Evolutionary conservation across 495 filamentous ascomycete species (phyloP), one percentile per base, ranked within the genome.

Genomic region (Talaromyces adpressus): DNA sequence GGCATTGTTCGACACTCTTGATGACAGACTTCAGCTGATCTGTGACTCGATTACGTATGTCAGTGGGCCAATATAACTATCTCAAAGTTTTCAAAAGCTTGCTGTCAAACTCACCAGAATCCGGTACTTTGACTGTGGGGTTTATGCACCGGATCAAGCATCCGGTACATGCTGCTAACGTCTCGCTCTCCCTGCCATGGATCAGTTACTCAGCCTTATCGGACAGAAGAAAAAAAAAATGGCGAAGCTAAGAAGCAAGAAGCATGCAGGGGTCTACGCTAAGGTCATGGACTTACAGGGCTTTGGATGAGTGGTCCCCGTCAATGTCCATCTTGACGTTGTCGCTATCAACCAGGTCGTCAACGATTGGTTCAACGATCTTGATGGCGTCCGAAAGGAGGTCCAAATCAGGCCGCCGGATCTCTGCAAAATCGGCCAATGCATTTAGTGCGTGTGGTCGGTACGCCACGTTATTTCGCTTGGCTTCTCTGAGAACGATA

Each of bases 401-500:
- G 67, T 92, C 82, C 23, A 89, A 68, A 69, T 89, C 85, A 20
- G 79, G 79, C 62, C 87, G 82, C 63, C 87, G 82, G 41, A 80
- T 83, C 39, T 80, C 81, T 9, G 84, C 82, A 65, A 93, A 88
- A 59, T 86, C 81, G 63, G 90, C 92, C 11, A 98, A 77, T 47
- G 84, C 87, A 59, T 79, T 75, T 61, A 97, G 77, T 18, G 90
- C 91, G 70, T 89, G 82, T 22, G 87, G 89, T 14, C 90, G 85
- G 73, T 97, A 98, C 2, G 78, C 73, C 25, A 84, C 82, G 70
- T 97, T 98, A 66, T 90, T 90, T 16, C 94, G 86, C 77, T 92
- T 96, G 8, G 92, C 92, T 82, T 98, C 94, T 59, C 93, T 85
- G 59, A 93, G 74, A 20, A 86, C 81, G 66, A 97, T 90, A 6